Evolutionary conservation across 768 basidiomycete species (phyloP).

Genomic region (Tulasnella sp.): DNA sequence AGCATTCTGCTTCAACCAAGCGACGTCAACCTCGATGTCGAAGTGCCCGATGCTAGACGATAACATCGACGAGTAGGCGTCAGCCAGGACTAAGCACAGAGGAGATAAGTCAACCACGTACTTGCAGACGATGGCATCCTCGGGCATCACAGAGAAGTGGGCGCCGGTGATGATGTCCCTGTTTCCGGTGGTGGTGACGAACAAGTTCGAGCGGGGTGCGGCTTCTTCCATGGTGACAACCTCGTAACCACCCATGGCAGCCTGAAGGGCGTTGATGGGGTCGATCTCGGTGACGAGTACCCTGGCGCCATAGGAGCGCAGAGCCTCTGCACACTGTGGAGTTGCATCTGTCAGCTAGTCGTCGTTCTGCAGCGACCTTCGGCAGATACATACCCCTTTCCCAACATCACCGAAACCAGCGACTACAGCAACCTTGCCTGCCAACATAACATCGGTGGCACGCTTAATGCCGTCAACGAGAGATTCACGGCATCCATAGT

Average conservation of each 20-base stretch:
- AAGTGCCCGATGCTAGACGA: conserved; percentile 54
- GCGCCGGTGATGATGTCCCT: conserved; percentile 89
- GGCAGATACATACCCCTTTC: conserved; percentile 69
- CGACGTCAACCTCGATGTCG: conserved; percentile 74
- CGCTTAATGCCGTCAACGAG: conserved; percentile 99
- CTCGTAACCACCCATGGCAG: conserved; percentile 99
- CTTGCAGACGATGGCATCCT: conserved; percentile 99
- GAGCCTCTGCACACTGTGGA: conserved; percentile 87
- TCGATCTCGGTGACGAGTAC: conserved; percentile 97
- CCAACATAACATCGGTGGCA: conserved; percentile 99
- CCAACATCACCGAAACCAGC: conserved; percentile 99
- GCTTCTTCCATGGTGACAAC: conserved; percentile 98
- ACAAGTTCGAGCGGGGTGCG: conserved; percentile 77
- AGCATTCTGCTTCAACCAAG: conserved; percentile 94
- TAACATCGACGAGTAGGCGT: conserved; percentile 10
- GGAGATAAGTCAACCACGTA: conserved; percentile 31
- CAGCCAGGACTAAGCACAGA: background rate
- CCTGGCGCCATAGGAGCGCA: conserved; percentile 94
- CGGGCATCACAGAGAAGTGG: conserved; percentile 91
- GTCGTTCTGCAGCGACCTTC: background rate
- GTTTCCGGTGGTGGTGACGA: conserved; percentile 98
- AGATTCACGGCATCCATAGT: conserved; percentile 99
- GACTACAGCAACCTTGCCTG: conserved; percentile 97
- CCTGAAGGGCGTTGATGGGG: conserved; percentile 99
- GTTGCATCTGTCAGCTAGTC: background rate